Percentiles rank a stretch among this genome's conserved stretches.
phyloP scores from a whole-genome alignment of 441 rosid genomes.

The Arabidopsis lyrata region DNA sequence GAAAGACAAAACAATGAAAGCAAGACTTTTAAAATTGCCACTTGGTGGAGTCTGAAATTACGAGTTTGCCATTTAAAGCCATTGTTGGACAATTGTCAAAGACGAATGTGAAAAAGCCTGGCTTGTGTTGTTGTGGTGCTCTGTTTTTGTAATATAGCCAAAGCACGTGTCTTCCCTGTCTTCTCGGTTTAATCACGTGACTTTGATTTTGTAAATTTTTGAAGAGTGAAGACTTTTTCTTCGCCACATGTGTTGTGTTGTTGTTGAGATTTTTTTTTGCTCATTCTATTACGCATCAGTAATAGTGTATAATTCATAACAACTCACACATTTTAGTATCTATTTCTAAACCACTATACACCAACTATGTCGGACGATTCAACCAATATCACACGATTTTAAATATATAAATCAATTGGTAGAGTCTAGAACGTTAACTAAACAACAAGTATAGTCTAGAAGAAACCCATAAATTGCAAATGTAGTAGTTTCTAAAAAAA shows the following conservation, averaged over 20 bases:
- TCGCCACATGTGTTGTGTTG: constrained; percentile 24
- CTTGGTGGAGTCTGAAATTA: constrained; percentile 28
- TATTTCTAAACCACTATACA: constrained; percentile 28
- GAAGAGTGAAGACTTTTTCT: constrained; percentile 19
- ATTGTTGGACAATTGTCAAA: constrained; percentile 37
- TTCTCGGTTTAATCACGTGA: constrained; percentile 44
- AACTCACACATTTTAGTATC: not conserved
- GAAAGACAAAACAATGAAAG: constrained; percentile 9
- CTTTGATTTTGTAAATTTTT: not conserved
- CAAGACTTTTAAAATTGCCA: constrained; percentile 31
- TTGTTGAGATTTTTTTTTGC: constrained; percentile 32
- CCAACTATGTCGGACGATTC: constrained; percentile 33
- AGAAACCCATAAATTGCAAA: not conserved
- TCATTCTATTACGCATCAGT: constrained; percentile 24
- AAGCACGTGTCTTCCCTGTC: constrained; percentile 39
- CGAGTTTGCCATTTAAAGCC: constrained; percentile 42
- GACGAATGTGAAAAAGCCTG: not conserved
- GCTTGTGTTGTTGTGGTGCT: constrained; percentile 6
- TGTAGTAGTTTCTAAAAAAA: not conserved
- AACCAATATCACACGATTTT: constrained; percentile 11
- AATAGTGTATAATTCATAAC: not conserved
- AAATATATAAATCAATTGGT: not conserved
- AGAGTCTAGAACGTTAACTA: not conserved
- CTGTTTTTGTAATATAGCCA: not conserved
- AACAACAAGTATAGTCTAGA: not conserved